Evolutionary conservation across 768 basidiomycete genomes (phyloP).

Genomic region (Gelatoporia subvermispora): DNA sequence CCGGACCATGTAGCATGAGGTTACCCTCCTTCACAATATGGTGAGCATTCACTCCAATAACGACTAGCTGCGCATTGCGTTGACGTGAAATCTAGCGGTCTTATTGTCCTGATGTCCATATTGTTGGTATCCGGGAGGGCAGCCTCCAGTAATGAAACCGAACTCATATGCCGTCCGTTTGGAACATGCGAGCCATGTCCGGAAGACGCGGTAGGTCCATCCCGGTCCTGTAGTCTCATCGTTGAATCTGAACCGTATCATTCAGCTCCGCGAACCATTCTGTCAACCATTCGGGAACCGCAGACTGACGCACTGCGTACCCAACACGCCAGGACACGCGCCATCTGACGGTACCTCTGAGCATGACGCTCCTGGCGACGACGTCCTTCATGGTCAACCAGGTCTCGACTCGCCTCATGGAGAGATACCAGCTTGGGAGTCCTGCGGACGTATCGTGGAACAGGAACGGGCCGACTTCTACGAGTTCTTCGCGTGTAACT

Average conservation of each 20-base stretch:
- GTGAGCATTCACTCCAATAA: too few relatives aligned
- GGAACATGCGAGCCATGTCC: conserved; percentile 64
- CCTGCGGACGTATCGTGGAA: conserved; percentile 81
- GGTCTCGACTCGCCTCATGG: conserved; percentile 26
- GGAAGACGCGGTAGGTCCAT: conserved; percentile 46
- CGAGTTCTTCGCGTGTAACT: conserved; percentile 86
- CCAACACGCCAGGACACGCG: conserved; percentile 12
- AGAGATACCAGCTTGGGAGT: conserved; percentile 83
- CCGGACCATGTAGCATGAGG: too few relatives aligned
- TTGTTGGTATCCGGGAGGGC: too few relatives aligned
- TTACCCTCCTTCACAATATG: too few relatives aligned
- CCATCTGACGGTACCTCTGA: neutral
- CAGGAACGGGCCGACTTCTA: conserved; percentile 84
- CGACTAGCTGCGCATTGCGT: too few relatives aligned
- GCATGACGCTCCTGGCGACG: conserved; percentile 10
- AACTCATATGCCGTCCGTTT: conserved; percentile 42
- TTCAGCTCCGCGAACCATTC: conserved; percentile 78
- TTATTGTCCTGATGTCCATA: too few relatives aligned
- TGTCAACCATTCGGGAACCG: conserved; percentile 97
- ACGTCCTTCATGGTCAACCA: conserved; percentile 5
- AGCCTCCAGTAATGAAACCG: conserved; percentile 6
- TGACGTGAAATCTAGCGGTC: too few relatives aligned
- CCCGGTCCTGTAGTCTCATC: too few relatives aligned
- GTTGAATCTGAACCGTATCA: neutral
- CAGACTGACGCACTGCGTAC: conserved; percentile 78